These are phyloP conservation scores for Trichaptum fuscoviolaceum DNA, from an alignment of 768 basidiomycete species.

Conservation along the genomic window DNA sequence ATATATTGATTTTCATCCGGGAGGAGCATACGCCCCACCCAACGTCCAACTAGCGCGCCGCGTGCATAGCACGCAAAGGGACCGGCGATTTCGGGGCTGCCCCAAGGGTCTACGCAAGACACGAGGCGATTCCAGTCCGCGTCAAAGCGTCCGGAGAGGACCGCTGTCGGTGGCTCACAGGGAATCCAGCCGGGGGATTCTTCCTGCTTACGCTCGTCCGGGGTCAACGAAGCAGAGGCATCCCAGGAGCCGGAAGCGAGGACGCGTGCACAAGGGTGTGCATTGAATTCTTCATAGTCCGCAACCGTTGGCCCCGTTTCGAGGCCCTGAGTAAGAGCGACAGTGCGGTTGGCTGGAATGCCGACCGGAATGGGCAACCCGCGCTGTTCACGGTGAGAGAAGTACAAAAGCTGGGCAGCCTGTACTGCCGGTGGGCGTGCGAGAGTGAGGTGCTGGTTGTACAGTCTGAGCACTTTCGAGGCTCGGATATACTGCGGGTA, in stretches of 20 bases:
- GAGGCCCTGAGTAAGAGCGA: background rate
- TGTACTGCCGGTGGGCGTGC: background rate
- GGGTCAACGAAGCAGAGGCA: background rate
- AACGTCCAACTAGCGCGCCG: slow-evolving; percentile 52
- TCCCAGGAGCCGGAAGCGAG: background rate
- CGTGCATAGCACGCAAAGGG: slow-evolving; percentile 34
- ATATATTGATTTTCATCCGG: background rate
- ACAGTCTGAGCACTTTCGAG: background rate
- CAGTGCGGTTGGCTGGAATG: background rate
- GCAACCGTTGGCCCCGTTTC: background rate
- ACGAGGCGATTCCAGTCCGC: slow-evolving; percentile 52
- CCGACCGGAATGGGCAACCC: background rate
- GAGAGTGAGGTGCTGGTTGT: background rate
- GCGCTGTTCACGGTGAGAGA: background rate
- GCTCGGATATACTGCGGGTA: slow-evolving; percentile 31
- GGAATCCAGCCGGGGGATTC: background rate
- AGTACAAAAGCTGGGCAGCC: background rate
- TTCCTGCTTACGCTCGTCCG: background rate
- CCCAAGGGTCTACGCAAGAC: slow-evolving; percentile 38
- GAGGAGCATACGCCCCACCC: slow-evolving; percentile 61
- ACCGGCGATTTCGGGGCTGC: slow-evolving; percentile 16
- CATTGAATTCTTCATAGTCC: background rate
- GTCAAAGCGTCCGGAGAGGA: slow-evolving; percentile 28
- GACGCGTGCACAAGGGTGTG: background rate
- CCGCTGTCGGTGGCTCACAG: background rate